Percentiles rank a stretch among this genome's conserved stretches.
These are phyloP conservation scores for Tetrapisispora arboricola DNA, from an alignment of 805 yeast species.

Conservation along the genomic window DNA sequence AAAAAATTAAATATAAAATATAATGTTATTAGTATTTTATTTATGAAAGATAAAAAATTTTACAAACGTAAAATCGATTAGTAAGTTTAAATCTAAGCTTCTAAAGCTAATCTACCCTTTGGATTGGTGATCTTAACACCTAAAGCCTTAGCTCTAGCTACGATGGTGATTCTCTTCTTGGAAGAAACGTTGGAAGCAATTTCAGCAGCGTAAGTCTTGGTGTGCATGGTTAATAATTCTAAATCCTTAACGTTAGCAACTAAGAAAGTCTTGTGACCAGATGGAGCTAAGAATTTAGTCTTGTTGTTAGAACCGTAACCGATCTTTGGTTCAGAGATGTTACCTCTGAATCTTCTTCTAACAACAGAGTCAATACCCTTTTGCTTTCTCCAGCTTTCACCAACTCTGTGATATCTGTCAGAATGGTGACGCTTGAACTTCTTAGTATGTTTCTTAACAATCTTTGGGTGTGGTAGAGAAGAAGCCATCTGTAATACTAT, in stretches of 20 bases:
- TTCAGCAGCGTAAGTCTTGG: conserved; percentile 99
- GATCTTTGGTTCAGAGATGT: conserved; percentile 97
- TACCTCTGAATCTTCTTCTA: conserved; percentile 99
- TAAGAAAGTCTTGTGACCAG: conserved; percentile 96
- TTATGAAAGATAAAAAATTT: conserved; percentile 5
- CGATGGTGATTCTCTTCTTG: conserved; percentile 93
- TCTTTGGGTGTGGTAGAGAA: conserved; percentile 96
- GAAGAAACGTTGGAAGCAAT: conserved; percentile 98
- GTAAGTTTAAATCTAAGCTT: conserved; percentile 54
- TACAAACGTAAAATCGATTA: conserved; percentile 5
- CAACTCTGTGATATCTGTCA: conserved; percentile 97
- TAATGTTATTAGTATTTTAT: conserved; percentile 4
- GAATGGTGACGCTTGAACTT: conserved; percentile 99
- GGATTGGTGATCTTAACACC: conserved; percentile 99
- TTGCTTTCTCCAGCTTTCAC: conserved; percentile 99
- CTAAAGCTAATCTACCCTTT: conserved; percentile 95
- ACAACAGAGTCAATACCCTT: conserved; percentile 99
- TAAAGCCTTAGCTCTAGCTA: conserved; percentile 94
- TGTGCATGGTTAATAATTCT: conserved; percentile 92
- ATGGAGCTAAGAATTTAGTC: conserved; percentile 91
- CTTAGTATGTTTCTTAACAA: conserved; percentile 98
- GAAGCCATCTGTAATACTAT: conserved; percentile 65
- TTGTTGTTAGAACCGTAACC: conserved; percentile 99
- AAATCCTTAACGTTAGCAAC: conserved; percentile 89
- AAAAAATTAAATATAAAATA: conserved; percentile 2